Conservation (phyloP, 164 flowering plant species). For the Euptelea pleiosperma region DNA sequence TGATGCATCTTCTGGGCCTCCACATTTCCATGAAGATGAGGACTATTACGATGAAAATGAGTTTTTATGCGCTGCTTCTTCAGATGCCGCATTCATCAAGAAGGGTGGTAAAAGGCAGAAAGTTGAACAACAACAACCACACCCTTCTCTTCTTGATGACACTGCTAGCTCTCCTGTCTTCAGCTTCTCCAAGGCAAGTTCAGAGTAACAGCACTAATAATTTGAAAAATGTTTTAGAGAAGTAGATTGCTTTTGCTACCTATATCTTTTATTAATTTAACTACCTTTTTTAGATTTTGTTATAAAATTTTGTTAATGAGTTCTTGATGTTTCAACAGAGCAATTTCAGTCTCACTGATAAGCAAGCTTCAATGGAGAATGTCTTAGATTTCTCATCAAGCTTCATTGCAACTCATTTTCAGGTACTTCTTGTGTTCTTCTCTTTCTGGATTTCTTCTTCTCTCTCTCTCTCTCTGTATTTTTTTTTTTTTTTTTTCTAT, state of each 20-base stretch:
- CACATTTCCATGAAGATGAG: conserved; percentile 49
- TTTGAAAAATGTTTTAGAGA: too few species aligned
- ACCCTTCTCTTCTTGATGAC: conserved; percentile 56
- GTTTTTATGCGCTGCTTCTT: conserved; percentile 21
- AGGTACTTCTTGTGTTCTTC: conserved; percentile 2
- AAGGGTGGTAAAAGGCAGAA: conserved; percentile 36
- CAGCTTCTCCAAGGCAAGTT: conserved; percentile 51
- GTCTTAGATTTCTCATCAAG: background rate
- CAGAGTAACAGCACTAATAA: too few species aligned
- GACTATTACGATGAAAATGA: conserved; percentile 29
- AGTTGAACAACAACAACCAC: conserved; percentile 21
- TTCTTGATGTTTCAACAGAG: conserved; percentile 29
- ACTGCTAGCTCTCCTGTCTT: conserved; percentile 75
- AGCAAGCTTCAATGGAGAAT: conserved; percentile 41
- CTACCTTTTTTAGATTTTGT: too few species aligned
- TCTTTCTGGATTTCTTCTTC: background rate
- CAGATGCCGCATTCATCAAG: conserved; percentile 19
- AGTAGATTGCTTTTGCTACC: too few species aligned
- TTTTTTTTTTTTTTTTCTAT: too few species aligned
- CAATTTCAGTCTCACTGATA: conserved; percentile 24
- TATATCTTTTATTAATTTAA: too few species aligned
- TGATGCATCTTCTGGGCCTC: conserved; percentile 96
- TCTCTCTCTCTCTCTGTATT: too few species aligned
- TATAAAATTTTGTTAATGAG: too few species aligned
- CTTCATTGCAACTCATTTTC: background rate